Evolutionary conservation across 176 grass and related monocot species (phyloP).

Genomic region (Eleusine indica): DNA sequence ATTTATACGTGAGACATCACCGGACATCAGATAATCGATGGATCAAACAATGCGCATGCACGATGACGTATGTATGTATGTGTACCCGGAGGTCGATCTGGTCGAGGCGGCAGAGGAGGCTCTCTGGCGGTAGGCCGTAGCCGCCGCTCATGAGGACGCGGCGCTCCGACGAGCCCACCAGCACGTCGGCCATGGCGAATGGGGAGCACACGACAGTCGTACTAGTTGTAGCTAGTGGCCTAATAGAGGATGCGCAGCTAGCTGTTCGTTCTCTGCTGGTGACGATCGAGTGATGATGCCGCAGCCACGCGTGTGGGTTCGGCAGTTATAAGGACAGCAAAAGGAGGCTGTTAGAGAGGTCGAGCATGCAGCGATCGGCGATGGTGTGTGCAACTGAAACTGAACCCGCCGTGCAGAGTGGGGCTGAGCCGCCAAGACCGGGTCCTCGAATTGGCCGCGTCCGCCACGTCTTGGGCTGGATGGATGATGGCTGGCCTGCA

Average conservation of each 20-base stretch:
- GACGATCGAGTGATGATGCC: background rate
- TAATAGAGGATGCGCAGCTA: background rate
- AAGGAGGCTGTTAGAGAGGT: background rate
- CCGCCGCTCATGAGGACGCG: slow-evolving; percentile 40
- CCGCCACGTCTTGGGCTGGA: background rate
- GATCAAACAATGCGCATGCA: no score
- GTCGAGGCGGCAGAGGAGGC: slow-evolving; percentile 46
- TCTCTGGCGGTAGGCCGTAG: slow-evolving; percentile 33
- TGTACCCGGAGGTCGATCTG: slow-evolving; percentile 49
- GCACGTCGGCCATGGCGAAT: slow-evolving; percentile 46
- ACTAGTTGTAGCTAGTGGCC: background rate
- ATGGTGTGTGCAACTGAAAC: background rate
- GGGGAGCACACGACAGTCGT: no score
- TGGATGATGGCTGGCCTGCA: background rate
- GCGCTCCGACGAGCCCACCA: slow-evolving; percentile 44
- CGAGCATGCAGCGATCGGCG: slow-evolving; percentile 8
- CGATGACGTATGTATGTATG: no score
- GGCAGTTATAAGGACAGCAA: slow-evolving; percentile 16
- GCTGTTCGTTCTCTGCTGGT: background rate
- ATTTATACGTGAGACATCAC: no score
- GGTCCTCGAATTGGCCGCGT: slow-evolving; percentile 34
- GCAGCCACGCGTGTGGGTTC: background rate
- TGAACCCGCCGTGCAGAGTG: background rate
- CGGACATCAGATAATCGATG: no score
- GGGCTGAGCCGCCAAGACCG: slow-evolving; percentile 25